These are phyloP conservation scores for Neospora caninum DNA, from an alignment of 169 alveolate genomes.

Conservation along the genomic window DNA sequence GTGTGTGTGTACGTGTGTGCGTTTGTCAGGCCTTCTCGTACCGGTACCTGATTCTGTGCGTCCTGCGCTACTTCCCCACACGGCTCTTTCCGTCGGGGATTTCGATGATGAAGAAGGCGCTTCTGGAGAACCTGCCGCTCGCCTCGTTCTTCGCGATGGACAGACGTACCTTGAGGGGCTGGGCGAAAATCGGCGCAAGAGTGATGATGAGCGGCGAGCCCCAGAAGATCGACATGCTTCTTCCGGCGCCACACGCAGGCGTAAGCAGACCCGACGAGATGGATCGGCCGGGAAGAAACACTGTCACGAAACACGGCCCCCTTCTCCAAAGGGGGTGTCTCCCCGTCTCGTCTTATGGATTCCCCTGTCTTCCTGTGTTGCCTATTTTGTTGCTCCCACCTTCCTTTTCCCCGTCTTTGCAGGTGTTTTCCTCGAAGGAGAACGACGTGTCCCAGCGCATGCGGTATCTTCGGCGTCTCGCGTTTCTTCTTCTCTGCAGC, in stretches of 20 bases:
- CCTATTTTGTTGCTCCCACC: background rate
- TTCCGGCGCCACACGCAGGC: conserved; percentile 55
- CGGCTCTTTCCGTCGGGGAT: background rate
- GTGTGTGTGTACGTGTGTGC: background rate
- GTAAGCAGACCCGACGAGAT: background rate
- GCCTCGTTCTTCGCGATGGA: background rate
- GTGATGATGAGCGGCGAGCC: background rate
- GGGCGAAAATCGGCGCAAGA: background rate
- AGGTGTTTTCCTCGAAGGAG: conserved; percentile 74
- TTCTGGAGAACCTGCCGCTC: conserved; percentile 33
- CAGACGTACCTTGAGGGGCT: conserved; percentile 24
- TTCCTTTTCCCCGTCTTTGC: background rate
- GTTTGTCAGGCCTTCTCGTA: background rate
- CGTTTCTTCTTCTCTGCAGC: conserved; percentile 79
- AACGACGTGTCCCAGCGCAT: conserved; percentile 65
- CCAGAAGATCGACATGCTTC: conserved; percentile 10
- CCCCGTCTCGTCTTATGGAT: background rate
- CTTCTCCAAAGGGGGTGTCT: too few relatives aligned
- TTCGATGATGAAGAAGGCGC: background rate
- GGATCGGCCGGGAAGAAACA: background rate
- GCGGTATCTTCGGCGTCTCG: conserved; percentile 70
- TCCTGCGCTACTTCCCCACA: background rate
- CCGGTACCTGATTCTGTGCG: conserved; percentile 25
- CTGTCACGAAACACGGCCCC: background rate
- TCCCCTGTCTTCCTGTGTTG: background rate